Percentiles rank a stretch among this genome's conserved stretches.
phyloP scores from a whole-genome alignment of 352 stramenopile genomes.

The Globisporangium spinosum region DNA sequence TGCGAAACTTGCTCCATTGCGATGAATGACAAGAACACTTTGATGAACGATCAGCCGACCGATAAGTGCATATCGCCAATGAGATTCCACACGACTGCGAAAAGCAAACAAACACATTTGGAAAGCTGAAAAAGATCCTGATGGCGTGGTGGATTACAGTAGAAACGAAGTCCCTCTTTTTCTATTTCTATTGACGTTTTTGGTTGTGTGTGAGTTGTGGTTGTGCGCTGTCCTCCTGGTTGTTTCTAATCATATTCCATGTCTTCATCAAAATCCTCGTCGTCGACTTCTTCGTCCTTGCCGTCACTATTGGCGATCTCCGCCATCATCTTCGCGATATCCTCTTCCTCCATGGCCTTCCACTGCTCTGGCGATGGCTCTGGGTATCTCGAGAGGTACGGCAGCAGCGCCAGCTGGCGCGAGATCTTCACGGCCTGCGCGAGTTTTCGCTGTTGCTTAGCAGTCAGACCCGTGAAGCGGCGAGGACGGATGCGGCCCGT shows the following conservation, averaged over 20 bases:
- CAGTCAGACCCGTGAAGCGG: slow-evolving; percentile 74
- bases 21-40: neutral
- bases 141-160: slow-evolving; percentile 4
- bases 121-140: neutral
- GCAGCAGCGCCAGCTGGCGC: slow-evolving; percentile 69
- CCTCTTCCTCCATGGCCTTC: slow-evolving; percentile 76
- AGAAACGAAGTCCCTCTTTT: slow-evolving; percentile 17
- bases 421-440: slow-evolving; percentile 75
- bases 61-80: neutral
- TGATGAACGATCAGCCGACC: neutral
- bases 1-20: neutral
- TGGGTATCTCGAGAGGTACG: slow-evolving; percentile 76
- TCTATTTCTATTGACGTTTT: slow-evolving; percentile 19
- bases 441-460: slow-evolving; percentile 83
- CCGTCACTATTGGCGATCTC: slow-evolving; percentile 55
- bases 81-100: neutral
- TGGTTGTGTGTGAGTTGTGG: neutral
- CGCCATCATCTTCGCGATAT: slow-evolving; percentile 55
- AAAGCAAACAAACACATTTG: neutral
- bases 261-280: slow-evolving; percentile 67
- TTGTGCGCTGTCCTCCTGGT: slow-evolving; percentile 40
- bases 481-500: slow-evolving; percentile 79
- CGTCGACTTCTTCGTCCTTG: slow-evolving; percentile 47
- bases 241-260: slow-evolving; percentile 57
- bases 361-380: slow-evolving; percentile 79